Evolutionary conservation across 495 filamentous ascomycete genomes (phyloP), one percentile per base, ranked within the genome.

Genomic region (Xylaria curta): DNA sequence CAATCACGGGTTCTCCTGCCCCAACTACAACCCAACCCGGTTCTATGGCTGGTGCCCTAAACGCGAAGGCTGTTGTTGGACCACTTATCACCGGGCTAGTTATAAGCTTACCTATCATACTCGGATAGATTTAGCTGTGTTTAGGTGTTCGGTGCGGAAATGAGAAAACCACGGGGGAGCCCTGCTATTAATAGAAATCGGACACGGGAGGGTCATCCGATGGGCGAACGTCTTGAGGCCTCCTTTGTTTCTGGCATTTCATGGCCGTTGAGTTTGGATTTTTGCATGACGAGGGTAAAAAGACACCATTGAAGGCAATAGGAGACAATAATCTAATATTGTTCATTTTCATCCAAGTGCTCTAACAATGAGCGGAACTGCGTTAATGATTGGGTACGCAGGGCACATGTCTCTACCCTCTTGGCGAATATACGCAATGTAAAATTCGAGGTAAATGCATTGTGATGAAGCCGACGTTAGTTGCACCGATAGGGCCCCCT

Each of bases 41-140:
- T 24, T 66, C 60, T 26, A 71, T 58, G 63, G 70, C 59, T 4
- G 69, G 70, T 31, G 42, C 70, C 3, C 15, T 58, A 21, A 42
- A 40, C 31, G 42, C 68, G 8, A 70, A 62, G 46, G 46, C n/a
- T 33, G 58, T 17, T 9, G 26, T 51, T 17, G 44, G 56, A 2
- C 46, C 68, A 5, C 42, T 70, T 40, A 1, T 70, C 24, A 58
- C 68, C 7, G 58, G 28, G 1, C 13, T 70, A 19, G 1, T 53
- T 31, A 9, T 70, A 5, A 58, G 28, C 19, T 21, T 62, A 28
- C 44, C 53, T 3, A 24, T 70, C 12, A n/a, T 62, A 17, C 56
- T 70, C 28, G 42, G n/a, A 70, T 60, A 33, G 13, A 51, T 33
- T 66, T 21, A 21, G 2, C 6, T 12, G 4, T 38, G 9, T 62